Evolutionary conservation across 1,284 basidiomycete species (phyloP), one percentile per base, ranked within the genome.

Genomic region (Cryptococcus wingfieldii): DNA sequence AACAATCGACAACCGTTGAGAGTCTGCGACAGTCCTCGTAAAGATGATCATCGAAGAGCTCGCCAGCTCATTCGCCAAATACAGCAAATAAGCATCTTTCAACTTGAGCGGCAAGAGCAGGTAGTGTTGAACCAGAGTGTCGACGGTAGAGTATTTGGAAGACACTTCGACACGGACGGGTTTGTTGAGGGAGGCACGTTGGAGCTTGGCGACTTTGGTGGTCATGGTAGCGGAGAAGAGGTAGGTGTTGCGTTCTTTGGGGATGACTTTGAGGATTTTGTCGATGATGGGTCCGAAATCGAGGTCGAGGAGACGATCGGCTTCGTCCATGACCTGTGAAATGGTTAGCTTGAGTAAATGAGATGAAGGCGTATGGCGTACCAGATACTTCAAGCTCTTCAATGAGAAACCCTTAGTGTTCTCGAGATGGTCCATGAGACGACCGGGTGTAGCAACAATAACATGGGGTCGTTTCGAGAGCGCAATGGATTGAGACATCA

Each of bases 221-320:
- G 95, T 97, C 94, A 99, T 98, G n/a, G 96, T 99, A 1, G 96
- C 96, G 14, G 93, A 96, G 80, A 96, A 99, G 1, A 99, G 83
- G 75, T 94, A 98, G 0, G 96, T 99, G 38, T 87, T 89, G 19
- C 96, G 84, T 69, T 98, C 94, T 69, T 87, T 89, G 18, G 96
- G 96, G 62, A 98, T 89, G 44, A 90, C 85, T 78, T 96, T 96
- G 45, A 99, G 81, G 60, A 99, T 92, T 79, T 94, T 95, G 80
- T 98, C 96, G 62, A 99, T 94, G 55, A 91, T 89, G 38, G 90
- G 88, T 18, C 93, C 94, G 69, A 99, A 98, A 74, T 98, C 96
- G 84, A 98, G 88, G 78, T 98, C 96, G 43, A 99, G 80, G 47
- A 99, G 78, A 55, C 96, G 83, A 79, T 99, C 96, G 3, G 96